Conservation (phyloP, 148 eudicot species). For the Agrostemma githago region DNA sequence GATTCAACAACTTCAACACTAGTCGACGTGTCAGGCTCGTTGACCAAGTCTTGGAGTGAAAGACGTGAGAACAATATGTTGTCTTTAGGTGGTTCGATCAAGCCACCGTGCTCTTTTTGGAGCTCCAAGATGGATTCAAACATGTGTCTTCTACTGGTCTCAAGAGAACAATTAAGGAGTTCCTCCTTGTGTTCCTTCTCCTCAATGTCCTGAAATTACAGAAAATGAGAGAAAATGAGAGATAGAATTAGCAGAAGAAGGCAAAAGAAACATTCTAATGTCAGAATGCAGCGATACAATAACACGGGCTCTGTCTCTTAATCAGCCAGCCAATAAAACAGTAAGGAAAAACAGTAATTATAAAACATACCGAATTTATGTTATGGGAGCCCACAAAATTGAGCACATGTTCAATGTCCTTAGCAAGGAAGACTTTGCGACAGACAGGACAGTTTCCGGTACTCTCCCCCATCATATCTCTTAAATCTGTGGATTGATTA, state of each 20-base stretch:
- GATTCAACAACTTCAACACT: conserved; percentile 23
- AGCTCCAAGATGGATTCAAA: conserved; percentile 53
- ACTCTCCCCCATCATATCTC: conserved; percentile 36
- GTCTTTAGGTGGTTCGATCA: conserved; percentile 62
- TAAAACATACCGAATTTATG: conserved; percentile 40
- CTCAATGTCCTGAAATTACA: conserved; percentile 27
- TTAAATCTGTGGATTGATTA: conserved; percentile 30
- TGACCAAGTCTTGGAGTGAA: conserved; percentile 39
- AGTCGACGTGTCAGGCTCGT: conserved; percentile 28
- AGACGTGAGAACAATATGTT: conserved; percentile 61
- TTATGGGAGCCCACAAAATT: conserved; percentile 53
- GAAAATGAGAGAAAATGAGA: neutral
- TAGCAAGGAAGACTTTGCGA: conserved; percentile 69
- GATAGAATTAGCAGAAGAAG: neutral
- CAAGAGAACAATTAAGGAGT: conserved; percentile 52
- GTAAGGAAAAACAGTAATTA: neutral
- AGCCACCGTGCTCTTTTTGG: conserved; percentile 43
- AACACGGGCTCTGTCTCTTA: conserved; percentile 3
- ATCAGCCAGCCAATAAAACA: neutral
- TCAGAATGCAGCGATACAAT: neutral
- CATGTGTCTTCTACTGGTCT: conserved; percentile 57
- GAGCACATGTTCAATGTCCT: conserved; percentile 88
- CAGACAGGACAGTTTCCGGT: conserved; percentile 81
- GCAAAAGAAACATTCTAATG: neutral
- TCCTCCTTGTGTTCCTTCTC: conserved; percentile 32